Base-by-base conservation (phyloP, 192 early-diverging fungal genomes). In the Backusella macrospora region DNA sequence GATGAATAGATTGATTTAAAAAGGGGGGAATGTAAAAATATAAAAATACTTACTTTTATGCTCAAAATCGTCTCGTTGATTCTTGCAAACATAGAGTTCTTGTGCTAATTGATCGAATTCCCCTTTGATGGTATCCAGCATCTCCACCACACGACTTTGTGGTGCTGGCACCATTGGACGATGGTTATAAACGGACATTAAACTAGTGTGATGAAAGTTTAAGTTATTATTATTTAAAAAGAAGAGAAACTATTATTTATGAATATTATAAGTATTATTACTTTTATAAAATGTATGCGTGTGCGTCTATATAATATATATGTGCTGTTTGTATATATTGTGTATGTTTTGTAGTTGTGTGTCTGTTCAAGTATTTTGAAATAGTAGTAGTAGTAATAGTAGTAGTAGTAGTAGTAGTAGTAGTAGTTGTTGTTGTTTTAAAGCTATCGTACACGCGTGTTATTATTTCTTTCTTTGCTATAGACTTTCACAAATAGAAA, bases 1-100 rank as follows among this genome's bases (percentile, higher is more conserved):
- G 44, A 38, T 29, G 49, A 65, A 43, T 45, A 63, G 18, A 78
- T 13, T 82, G 29, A 34, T 34, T 62, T 15, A 65, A 64, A 38
- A 46, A 26, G 65, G n/a, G 43, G 44, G 72, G 23, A 16, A 55
- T 13, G 49, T 4, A 55, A 21, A 16, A 72, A 16, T 49, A 6
- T 49, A 8, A 18, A n/a, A 49, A 40, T 49, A n/a, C 88, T 77
- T 92, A 95, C 94, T 84, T 82, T 94, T 91, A 70, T 92, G 86
- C 81, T 96, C 96, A 79, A 90, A 87, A 46, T 96, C 96, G 74
- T 96, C 94, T 55, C 92, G 83, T 77, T 94, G 92, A 23, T 86
- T 83, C 75, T 92, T 92, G 79, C 80, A 88, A 23, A 88, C 81
- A 26, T 86, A 83, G 6, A 88, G 82, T 71, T 96, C 96, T 78